These are phyloP conservation scores for Euphrasia confusa DNA, from an alignment of 257 asterid species.

Conservation along the genomic window DNA sequence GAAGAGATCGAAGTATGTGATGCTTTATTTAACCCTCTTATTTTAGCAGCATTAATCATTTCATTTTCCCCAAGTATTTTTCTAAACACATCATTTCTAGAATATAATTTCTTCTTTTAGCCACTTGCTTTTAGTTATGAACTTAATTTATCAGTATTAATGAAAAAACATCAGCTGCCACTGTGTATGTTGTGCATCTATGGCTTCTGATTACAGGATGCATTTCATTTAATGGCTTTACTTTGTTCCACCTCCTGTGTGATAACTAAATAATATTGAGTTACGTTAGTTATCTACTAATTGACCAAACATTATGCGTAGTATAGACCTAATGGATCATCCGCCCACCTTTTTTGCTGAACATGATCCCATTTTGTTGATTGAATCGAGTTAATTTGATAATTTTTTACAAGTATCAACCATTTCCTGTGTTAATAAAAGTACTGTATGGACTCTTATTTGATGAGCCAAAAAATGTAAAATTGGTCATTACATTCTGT, in stretches of 20 bases:
- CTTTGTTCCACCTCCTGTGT: neutral
- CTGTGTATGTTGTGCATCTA: conserved; percentile 5
- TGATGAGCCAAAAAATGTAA: too few species aligned
- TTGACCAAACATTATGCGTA: too few species aligned
- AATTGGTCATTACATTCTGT: neutral
- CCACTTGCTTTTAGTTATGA: conserved; percentile 7
- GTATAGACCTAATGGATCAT: too few species aligned
- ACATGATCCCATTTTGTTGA: conserved; percentile 16
- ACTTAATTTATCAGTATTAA: conserved; percentile 11
- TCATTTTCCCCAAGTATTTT: neutral
- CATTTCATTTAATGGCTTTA: conserved; percentile 16
- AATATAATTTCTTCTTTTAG: conserved; percentile 1
- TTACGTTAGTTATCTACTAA: neutral
- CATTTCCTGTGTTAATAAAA: neutral
- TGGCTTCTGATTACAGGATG: conserved; percentile 12
- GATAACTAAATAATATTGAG: conserved; percentile 7
- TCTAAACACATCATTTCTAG: conserved; percentile 6
- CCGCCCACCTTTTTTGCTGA: too few species aligned
- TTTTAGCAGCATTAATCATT: conserved; percentile 3
- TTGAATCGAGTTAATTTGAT: conserved; percentile 6
- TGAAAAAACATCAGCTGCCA: conserved; percentile 8
- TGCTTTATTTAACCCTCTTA: conserved; percentile 8
- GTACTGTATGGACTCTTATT: neutral
- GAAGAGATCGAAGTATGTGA: conserved; percentile 26
- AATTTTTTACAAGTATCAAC: neutral